phyloP scores from a whole-genome alignment of 495 filamentous ascomycete genomes.

The Daldinia grandis region DNA sequence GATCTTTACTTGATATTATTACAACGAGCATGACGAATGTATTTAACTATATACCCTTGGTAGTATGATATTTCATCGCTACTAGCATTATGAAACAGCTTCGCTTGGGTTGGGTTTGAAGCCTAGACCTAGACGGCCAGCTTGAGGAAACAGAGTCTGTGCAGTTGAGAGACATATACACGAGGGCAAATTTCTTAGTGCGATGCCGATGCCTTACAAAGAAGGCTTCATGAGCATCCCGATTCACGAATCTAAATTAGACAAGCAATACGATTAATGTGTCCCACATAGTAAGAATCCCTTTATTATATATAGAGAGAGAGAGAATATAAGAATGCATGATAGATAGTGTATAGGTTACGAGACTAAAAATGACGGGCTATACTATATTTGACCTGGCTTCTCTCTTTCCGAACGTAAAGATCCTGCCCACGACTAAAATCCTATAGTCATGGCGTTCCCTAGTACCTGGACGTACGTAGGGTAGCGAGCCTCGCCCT shows the following conservation, averaged over 20 bases:
- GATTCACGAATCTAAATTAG: background rate
- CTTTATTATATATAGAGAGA: background rate
- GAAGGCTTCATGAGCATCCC: background rate
- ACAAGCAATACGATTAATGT: background rate
- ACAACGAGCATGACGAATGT: background rate
- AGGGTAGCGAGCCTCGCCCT: background rate
- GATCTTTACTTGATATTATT: background rate
- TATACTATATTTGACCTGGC: background rate
- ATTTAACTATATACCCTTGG: background rate
- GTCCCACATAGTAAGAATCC: background rate
- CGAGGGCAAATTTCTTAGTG: background rate
- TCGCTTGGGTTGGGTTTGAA: background rate
- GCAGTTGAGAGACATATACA: conserved; percentile 2
- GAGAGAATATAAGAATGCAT: background rate
- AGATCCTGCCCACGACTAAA: background rate
- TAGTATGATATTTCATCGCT: background rate
- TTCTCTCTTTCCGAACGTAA: background rate
- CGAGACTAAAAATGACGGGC: background rate
- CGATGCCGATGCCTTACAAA: background rate
- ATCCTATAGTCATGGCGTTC: background rate
- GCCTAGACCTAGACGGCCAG: background rate
- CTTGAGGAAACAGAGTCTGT: background rate
- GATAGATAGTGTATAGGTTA: background rate
- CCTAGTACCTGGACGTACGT: background rate
- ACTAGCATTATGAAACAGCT: background rate